Evolutionary conservation across 371 early-diverging fungal genomes (phyloP).

Genomic region (Apophysomyces elegans): DNA sequence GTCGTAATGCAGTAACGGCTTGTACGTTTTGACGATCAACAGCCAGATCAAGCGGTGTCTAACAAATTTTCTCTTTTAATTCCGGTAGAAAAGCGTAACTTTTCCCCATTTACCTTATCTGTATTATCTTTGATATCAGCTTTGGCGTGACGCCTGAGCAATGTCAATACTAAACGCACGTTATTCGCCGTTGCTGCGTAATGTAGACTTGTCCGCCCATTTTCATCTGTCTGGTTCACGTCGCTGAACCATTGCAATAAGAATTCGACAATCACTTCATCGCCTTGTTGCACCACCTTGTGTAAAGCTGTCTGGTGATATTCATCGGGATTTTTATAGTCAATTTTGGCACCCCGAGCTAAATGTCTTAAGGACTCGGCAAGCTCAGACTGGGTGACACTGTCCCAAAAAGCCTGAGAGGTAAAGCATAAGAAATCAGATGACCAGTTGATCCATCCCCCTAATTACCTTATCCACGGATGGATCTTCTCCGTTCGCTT

Average conservation of each 20-base stretch:
- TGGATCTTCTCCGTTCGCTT: slow-evolving; percentile 29
- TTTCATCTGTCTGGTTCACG: slow-evolving; percentile 61
- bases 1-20: slow-evolving; percentile 63
- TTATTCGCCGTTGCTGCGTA: slow-evolving; percentile 75
- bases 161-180: slow-evolving; percentile 60
- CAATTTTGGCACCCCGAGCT: slow-evolving; percentile 78
- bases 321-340: slow-evolving; percentile 62
- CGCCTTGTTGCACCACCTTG: slow-evolving; percentile 58
- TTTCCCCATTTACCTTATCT: slow-evolving; percentile 45
- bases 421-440: background rate
- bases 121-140: slow-evolving; percentile 63
- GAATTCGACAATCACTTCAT: slow-evolving; percentile 70
- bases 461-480: slow-evolving; percentile 26
- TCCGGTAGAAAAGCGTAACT: background rate
- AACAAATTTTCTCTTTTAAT: background rate
- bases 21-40: slow-evolving; percentile 63
- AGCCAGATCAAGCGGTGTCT: slow-evolving; percentile 77
- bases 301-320: slow-evolving; percentile 65
- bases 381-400: slow-evolving; percentile 61
- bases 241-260: slow-evolving; percentile 72
- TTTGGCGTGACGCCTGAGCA: slow-evolving; percentile 74
- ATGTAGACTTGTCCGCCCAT: slow-evolving; percentile 81
- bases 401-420: slow-evolving; percentile 58
- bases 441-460: background rate
- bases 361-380: slow-evolving; percentile 61